Base-by-base conservation (phyloP, 495 filamentous ascomycete species). In the Hypoxylon fragiforme region DNA sequence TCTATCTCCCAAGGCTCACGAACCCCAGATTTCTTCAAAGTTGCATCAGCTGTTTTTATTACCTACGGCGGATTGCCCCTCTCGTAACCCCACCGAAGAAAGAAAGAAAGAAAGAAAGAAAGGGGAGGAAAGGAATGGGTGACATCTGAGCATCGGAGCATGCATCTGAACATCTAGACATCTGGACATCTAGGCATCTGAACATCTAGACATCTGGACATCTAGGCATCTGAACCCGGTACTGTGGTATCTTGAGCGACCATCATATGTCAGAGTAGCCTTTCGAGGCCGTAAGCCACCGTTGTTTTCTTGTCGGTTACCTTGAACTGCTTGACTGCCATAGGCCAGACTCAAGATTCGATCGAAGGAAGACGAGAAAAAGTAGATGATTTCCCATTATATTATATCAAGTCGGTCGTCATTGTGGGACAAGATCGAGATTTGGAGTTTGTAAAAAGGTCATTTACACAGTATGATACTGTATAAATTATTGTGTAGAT, bases 381-480 rank as follows among this genome's bases (percentile, higher is more conserved):
- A 28, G 4, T 28, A 24, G n/a, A 11, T 18, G 31, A 34, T 13
- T 13, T 26, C 12, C 37, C 20, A 47, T 36, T 20, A 8, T 37
- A 41, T 36, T 26, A 31, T 50, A 45, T 45, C 46, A 45, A 40
- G n/a, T 16, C 14, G 22, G 45, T 48, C 54, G 60, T 63, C 54
- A 63, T 59, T 47, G 60, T 58, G 54, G 54, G 54, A 58, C 54
- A 54, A 51, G 60, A 63, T 63, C 60, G 60, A 63, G 60, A 63
- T 63, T 54, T n/a, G 16, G 11, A 28, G 16, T 45, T 1, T 8
- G 3, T 18, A 26, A 8, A 28, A 12, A 41, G 19, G 20, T 4
- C 4, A 28, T 22, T 45, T 34, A n/a, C 14, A 47, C 44, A 45
- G n/a, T 37, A 7, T 15, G 8, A 47, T 30, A 21, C 18, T 21